A percentile compares a stretch with the other conserved stretches of the same genome.
These are phyloP conservation scores for Rhodotorula sphaerocarpa DNA, from an alignment of 768 basidiomycete species.

Conservation along the genomic window DNA sequence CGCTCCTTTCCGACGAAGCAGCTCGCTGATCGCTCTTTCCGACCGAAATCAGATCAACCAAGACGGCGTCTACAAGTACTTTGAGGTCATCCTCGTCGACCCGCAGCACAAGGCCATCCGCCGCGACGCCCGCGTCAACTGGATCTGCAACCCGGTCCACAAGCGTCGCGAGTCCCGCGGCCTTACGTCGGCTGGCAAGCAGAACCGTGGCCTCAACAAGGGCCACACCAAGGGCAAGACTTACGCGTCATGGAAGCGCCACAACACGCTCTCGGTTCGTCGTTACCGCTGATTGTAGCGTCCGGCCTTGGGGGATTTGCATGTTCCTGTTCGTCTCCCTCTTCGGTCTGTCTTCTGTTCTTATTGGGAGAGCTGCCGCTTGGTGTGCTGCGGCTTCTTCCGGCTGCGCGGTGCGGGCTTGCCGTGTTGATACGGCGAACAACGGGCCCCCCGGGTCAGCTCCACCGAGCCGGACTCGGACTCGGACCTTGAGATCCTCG, in stretches of 20 bases:
- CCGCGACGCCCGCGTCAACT: slow-evolving; percentile 89
- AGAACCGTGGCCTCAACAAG: slow-evolving; percentile 56
- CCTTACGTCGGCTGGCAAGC: slow-evolving; percentile 91
- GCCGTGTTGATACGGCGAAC: too few species aligned
- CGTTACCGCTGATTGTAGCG: slow-evolving; percentile 39
- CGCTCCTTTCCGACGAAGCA: too few species aligned
- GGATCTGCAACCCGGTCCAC: slow-evolving; percentile 94
- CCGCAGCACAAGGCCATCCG: slow-evolving; percentile 88
- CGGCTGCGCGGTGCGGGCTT: too few species aligned
- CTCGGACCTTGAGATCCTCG: too few species aligned
- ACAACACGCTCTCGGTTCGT: slow-evolving; percentile 41
- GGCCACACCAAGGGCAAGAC: neutral
- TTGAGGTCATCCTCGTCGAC: slow-evolving; percentile 96
- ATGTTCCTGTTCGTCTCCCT: too few species aligned
- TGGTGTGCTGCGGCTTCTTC: too few species aligned
- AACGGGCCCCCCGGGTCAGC: too few species aligned
- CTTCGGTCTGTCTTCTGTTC: too few species aligned
- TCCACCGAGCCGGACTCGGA: too few species aligned
- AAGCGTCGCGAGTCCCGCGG: slow-evolving; percentile 97
- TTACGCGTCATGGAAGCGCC: neutral
- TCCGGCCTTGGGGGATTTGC: neutral
- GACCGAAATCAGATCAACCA: too few species aligned
- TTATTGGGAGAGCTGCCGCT: too few species aligned
- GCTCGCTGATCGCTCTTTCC: too few species aligned
- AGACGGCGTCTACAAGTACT: slow-evolving; percentile 55